Evolutionary conservation across 2,329 filamentous ascomycete species (phyloP).

Genomic region (Tetracladium maxilliforme): DNA sequence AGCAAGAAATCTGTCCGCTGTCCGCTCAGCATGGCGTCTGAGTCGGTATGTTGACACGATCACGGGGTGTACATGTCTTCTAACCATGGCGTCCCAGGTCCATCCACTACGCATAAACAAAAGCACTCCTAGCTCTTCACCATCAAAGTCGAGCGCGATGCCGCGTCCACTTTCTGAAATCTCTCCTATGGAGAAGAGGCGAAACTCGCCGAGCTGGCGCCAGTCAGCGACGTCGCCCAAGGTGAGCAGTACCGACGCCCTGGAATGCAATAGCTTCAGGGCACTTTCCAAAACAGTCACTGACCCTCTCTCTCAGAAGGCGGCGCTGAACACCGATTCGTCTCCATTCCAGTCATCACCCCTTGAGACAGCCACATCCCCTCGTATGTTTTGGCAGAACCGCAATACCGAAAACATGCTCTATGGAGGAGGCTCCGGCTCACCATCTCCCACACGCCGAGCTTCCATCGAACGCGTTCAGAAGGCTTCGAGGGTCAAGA

Average conservation of each 20-base stretch:
- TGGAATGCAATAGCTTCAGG: conserved; percentile 4
- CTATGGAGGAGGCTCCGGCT: conserved; percentile 37
- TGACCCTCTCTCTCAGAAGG: conserved; percentile 35
- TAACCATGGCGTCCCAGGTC: conserved; percentile 30
- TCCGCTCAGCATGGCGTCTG: background rate
- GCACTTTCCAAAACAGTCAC: background rate
- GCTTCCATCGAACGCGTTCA: conserved; percentile 93
- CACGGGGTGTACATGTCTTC: too few relatives aligned
- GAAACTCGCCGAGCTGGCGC: conserved; percentile 92
- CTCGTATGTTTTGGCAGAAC: conserved; percentile 81
- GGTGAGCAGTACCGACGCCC: conserved; percentile 29
- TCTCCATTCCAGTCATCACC: conserved; percentile 81
- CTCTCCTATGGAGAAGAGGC: conserved; percentile 67
- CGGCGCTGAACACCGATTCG: conserved; percentile 54
- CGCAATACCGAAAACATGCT: conserved; percentile 56
- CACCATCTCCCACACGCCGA: conserved; percentile 61
- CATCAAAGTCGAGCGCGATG: conserved; percentile 47
- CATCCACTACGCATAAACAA: conserved; percentile 72
- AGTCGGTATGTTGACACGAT: background rate
- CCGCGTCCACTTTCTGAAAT: conserved; percentile 79
- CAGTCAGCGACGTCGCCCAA: conserved; percentile 60
- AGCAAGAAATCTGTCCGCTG: background rate
- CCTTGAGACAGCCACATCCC: conserved; percentile 47
- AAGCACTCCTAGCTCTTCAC: conserved; percentile 40
- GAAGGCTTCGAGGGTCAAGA: conserved; percentile 88